Evolutionary conservation across 305 asterid genomes (phyloP).

Genomic region (Petunia hybrid): DNA sequence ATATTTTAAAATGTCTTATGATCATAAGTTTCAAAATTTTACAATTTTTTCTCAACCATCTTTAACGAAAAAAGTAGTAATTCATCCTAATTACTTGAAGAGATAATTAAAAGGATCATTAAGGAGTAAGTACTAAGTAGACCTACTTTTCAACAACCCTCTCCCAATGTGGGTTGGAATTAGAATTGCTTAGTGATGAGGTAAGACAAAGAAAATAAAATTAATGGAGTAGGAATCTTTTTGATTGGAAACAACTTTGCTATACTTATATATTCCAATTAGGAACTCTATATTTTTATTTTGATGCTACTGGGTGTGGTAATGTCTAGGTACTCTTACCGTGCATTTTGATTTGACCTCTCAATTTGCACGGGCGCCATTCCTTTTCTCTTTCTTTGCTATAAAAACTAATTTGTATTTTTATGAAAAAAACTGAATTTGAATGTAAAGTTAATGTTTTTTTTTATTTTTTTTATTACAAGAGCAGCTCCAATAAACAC

Average conservation of each 20-base stretch:
- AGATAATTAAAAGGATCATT: no score
- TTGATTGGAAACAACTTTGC: no score
- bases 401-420: background rate
- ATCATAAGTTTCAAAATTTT: no score
- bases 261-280: conserved; percentile 43
- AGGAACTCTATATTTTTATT: conserved; percentile 28
- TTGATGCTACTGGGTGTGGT: conserved; percentile 26
- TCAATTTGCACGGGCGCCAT: background rate
- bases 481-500: no score
- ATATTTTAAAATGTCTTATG: no score
- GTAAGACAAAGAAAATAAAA: conserved; percentile 44
- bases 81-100: no score
- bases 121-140: background rate
- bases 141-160: background rate
- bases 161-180: background rate
- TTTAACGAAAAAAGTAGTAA: no score
- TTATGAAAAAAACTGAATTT: no score
- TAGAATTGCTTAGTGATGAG: conserved; percentile 43
- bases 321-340: conserved; percentile 28
- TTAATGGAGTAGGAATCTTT: conserved; percentile 44
- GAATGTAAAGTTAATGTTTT: no score
- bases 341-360: conserved; percentile 33
- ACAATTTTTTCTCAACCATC: no score
- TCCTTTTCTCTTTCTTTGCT: conserved; percentile 6
- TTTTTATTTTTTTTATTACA: no score